Evolutionary conservation across 805 yeast species (phyloP), one percentile per base, ranked within the genome.

Genomic region (Yueomyces sinensis): DNA sequence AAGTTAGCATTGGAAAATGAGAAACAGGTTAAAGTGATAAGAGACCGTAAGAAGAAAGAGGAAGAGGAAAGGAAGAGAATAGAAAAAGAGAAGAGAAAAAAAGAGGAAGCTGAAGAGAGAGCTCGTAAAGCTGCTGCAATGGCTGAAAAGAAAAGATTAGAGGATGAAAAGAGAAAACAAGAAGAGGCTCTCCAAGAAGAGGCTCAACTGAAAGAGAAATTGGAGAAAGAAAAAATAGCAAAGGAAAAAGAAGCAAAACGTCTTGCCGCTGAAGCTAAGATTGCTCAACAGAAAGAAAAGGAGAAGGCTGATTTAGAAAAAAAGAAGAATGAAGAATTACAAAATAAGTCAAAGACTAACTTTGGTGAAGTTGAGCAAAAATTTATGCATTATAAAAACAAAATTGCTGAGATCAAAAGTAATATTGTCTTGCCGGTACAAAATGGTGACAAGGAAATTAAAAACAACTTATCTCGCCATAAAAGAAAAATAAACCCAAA

Each of bases 401-500:
- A 65, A 43, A 77, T 77, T 25, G 48, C 49, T 9, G 66, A 70
- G 29, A 80, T 83, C 40, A 82, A 86, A 49, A 42, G 41, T 1
- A 65, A 71, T 16, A 65, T 87, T 13, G 75, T 74, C 3, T 66
- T 61, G 11, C 71, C 72, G 9, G 66, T 84, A 23, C 60, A 65
- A 27, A 52, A 56, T n/a, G 41, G 44, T 15, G 65, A 76, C 44
- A 67, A 70, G 19, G 69, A 62, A 22, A 49, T 70, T 27, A 77
- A 76, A 45, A 71, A 68, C 32, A 50, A 55, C n/a, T 66, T 76
- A 25, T 65, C 69, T 15, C 66, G 68, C n/a, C 67, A 74, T 36
- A 79, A 78, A 49, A 64, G 95, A 33, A 74, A 76, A 46, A 73
- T 91, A 44, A 83, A 83, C 49, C 91, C 95, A 5, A 81, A 79